Evolutionary conservation across 805 yeast species (phyloP).

Genomic region (Candida vaughaniae): DNA sequence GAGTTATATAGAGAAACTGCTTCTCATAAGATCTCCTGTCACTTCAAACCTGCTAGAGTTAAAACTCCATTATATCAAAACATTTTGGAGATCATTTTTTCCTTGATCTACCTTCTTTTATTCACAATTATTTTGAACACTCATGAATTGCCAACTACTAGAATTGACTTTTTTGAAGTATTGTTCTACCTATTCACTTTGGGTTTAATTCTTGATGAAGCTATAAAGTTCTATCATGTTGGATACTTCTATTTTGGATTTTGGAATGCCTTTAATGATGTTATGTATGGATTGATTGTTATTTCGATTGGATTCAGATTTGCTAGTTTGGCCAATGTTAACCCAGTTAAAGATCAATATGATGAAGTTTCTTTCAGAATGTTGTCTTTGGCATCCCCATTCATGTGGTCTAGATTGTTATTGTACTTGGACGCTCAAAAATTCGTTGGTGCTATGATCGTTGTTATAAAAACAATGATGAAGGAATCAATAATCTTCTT

Average conservation of each 20-base stretch:
- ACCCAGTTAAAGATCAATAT: constrained; percentile 26
- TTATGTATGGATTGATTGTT: constrained; percentile 56
- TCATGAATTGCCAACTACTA: constrained; percentile 39
- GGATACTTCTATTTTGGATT: constrained; percentile 72
- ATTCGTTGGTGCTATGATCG: constrained; percentile 87
- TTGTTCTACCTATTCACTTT: constrained; percentile 63
- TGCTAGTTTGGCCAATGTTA: constrained; percentile 30
- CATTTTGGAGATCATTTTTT: constrained; percentile 63
- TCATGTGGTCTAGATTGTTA: constrained; percentile 80
- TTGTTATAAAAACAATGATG: constrained; percentile 82
- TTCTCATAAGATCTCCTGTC: constrained; percentile 53
- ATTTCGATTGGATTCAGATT: constrained; percentile 57
- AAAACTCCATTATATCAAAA: constrained; percentile 86
- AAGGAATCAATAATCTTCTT: constrained; percentile 83
- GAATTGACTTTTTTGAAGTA: constrained; percentile 48
- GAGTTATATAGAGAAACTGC: constrained; percentile 61
- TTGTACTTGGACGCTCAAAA: constrained; percentile 74
- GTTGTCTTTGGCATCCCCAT: constrained; percentile 78
- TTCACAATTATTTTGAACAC: constrained; percentile 66
- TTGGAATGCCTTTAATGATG: constrained; percentile 76
- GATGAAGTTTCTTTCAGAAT: constrained; percentile 66
- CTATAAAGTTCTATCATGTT: constrained; percentile 69
- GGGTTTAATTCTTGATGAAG: constrained; percentile 68
- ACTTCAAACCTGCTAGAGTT: constrained; percentile 79
- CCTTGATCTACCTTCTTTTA: constrained; percentile 58